Percentiles rank a stretch among this genome's conserved stretches.
Conservation (phyloP, 192 early-diverging fungal genomes). For the Chytriomyces confervae region DNA sequence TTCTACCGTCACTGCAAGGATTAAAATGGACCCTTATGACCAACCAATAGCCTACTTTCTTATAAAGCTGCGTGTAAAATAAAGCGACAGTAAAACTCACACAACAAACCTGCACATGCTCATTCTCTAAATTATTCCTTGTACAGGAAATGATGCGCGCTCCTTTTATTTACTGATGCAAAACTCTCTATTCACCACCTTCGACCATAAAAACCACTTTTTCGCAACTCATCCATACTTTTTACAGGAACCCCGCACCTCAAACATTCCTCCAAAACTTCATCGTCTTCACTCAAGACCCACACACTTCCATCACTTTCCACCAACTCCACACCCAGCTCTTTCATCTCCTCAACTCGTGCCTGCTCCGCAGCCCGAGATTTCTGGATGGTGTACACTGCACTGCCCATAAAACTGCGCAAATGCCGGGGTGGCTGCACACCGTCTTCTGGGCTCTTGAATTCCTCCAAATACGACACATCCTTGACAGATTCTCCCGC, state of each 20-base stretch:
- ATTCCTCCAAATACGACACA: background rate
- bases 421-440: background rate
- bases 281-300: conserved; percentile 20
- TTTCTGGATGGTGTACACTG: background rate
- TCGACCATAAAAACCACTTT: background rate
- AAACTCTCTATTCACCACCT: background rate
- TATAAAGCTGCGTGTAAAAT: too few species aligned
- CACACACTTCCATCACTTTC: background rate
- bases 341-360: background rate
- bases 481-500: conserved; percentile 22
- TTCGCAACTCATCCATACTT: conserved; percentile 17
- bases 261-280: conserved; percentile 14
- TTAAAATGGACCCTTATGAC: too few species aligned
- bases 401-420: conserved; percentile 21
- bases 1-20: conserved; percentile 23
- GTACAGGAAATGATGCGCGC: too few species aligned
- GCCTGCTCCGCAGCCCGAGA: background rate
- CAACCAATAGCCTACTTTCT: too few species aligned
- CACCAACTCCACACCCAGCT: conserved; percentile 9
- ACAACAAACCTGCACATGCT: too few species aligned
- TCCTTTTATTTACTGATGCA: too few species aligned
- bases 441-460: background rate
- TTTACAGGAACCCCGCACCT: conserved; percentile 25
- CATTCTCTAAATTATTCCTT: too few species aligned
- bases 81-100: too few species aligned